phyloP scores from a whole-genome alignment of 208 protist genomes.

The Naegleria fowleri region DNA sequence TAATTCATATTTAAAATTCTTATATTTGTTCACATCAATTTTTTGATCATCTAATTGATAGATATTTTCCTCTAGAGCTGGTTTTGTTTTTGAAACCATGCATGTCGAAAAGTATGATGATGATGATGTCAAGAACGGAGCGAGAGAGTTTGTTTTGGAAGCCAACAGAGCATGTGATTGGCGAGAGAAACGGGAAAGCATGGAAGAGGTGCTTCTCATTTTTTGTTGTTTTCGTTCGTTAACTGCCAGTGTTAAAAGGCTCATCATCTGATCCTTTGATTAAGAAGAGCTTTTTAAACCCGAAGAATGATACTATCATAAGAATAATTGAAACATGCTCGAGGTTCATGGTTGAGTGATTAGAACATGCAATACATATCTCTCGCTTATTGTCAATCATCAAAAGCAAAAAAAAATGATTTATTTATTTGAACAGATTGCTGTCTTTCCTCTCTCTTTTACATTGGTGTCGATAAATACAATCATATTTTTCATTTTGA shows the following conservation, averaged over 20 bases:
- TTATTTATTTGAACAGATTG: neutral
- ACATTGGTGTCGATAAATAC: neutral
- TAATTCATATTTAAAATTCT: neutral
- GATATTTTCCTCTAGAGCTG: neutral
- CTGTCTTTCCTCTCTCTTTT: neutral
- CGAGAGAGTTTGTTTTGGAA: neutral
- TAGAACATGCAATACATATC: too few relatives aligned
- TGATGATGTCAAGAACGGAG: neutral
- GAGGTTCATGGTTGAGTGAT: too few relatives aligned
- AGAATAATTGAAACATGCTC: too few relatives aligned
- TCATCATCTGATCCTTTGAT: too few relatives aligned
- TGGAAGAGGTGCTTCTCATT: too few relatives aligned
- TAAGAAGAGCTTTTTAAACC: too few relatives aligned
- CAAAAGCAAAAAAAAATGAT: neutral
- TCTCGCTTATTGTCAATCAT: too few relatives aligned
- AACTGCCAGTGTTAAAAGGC: too few relatives aligned
- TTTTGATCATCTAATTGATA: slow-evolving; percentile 11
- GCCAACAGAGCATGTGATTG: too few relatives aligned
- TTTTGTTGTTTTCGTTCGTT: too few relatives aligned
- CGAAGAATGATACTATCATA: too few relatives aligned
- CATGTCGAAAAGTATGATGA: neutral
- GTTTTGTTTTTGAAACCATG: neutral
- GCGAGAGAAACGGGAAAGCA: too few relatives aligned
- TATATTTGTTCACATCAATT: slow-evolving; percentile 9
- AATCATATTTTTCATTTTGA: neutral